Evolutionary conservation across 2,329 filamentous ascomycete genomes (phyloP).

Genomic region (Aspergillus fischeri): DNA sequence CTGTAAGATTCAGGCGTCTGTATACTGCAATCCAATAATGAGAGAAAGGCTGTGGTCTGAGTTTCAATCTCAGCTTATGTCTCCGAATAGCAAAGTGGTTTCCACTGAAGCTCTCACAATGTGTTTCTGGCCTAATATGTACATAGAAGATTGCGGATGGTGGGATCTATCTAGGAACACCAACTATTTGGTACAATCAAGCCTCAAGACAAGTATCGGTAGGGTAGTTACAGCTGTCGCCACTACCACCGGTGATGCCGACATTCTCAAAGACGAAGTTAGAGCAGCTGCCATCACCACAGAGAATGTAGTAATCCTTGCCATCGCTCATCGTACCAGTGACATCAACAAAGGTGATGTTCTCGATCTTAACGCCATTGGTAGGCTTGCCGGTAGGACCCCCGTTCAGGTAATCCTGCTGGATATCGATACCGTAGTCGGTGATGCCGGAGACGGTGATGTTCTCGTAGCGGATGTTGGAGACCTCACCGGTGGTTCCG

Average conservation of each 20-base stretch:
- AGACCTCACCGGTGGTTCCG: slow-evolving; percentile 36
- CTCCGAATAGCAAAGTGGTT: no score
- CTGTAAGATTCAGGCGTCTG: no score
- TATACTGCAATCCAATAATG: no score
- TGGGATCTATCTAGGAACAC: no score
- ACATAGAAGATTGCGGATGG: no score
- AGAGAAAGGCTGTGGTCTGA: no score
- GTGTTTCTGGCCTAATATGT: no score
- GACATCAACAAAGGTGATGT: slow-evolving; percentile 34
- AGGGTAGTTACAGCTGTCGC: slow-evolving; percentile 24
- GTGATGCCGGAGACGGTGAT: slow-evolving; percentile 44
- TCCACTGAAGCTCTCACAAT: no score
- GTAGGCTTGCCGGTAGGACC: slow-evolving; percentile 36
- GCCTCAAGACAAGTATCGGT: no score
- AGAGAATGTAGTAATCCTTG: slow-evolving; percentile 37
- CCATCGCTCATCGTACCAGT: slow-evolving; percentile 33
- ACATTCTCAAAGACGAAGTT: slow-evolving; percentile 36
- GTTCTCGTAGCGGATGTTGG: slow-evolving; percentile 45
- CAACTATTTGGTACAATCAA: no score
- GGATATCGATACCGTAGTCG: slow-evolving; percentile 50
- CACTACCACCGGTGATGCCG: slow-evolving; percentile 32
- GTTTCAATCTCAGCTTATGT: no score
- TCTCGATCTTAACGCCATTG: slow-evolving; percentile 37
- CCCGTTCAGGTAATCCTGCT: slow-evolving; percentile 52
- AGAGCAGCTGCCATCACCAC: slow-evolving; percentile 37